Base-by-base conservation (phyloP, 1,139 yeast species). In the Waltiozyma sp. region DNA sequence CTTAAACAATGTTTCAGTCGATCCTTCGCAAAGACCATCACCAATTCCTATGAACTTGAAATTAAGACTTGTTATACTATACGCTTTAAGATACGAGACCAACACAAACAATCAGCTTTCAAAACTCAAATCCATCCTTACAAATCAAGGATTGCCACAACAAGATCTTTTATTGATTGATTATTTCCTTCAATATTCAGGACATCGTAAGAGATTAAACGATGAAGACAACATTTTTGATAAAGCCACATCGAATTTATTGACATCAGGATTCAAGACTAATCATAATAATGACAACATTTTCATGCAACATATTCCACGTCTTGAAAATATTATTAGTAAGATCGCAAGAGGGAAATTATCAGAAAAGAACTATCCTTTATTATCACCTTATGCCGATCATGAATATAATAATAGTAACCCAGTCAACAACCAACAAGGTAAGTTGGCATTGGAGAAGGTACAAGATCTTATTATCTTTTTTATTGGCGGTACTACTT, bases 401-500 rank as follows among this genome's bases (percentile, higher is more conserved):
- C 19, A 37, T 38, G 59, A 58, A 26, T 49, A 51, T 44, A 42
- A 26, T 44, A 44, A 26, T 13, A 14, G 13, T 6, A 13, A 26
- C 10, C 10, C 28, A 4, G 10, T 4, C n/a, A 26, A 26, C 10
- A 31, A 31, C 4, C 34, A 14, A 31, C 34, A 31, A 31, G 41
- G 42, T 40, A 49, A 56, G 15, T 43, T 53, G n/a, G 45, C 48
- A 26, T 51, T 57, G 50, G 69, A 66, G 45, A 60, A 69, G 40
- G 72, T 85, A 1, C 93, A 83, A 57, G 95, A 88, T 55, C 70
- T 91, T 9, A 72, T 91, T 14, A 73, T 91, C 2, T 91, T 84
- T 59, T 68, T 89, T 45, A 77, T 87, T 42, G 97, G 97, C 11
- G 98, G 98, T 4, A 82, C 76, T 3, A 91, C 97, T 0, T 88